phyloP scores from a whole-genome alignment of 495 filamentous ascomycete species.

The Entonaema liquescens region DNA sequence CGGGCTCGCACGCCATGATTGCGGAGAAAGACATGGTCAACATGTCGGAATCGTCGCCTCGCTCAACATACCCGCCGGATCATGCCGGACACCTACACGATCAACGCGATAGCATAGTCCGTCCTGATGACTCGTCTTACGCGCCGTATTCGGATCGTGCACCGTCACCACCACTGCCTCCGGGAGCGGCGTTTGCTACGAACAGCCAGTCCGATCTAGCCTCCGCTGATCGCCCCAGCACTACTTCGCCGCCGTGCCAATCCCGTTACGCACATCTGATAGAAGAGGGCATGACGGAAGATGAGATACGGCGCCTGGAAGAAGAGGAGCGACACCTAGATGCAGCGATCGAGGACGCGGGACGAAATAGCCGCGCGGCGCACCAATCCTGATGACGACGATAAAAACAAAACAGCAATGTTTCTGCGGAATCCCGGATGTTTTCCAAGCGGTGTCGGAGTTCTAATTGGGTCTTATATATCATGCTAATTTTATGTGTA shows the following conservation, averaged over 20 bases:
- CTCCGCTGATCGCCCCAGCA: conserved; percentile 11
- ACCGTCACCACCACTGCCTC: conserved; percentile 23
- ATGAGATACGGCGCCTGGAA: conserved; percentile 56
- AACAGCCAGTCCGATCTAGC: conserved; percentile 17
- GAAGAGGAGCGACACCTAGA: conserved; percentile 60
- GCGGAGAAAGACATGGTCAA: conserved; percentile 52
- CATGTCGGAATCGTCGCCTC: conserved; percentile 45
- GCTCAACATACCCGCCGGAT: conserved; percentile 46
- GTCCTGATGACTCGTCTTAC: conserved; percentile 35
- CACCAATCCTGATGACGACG: background rate
- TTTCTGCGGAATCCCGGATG: background rate
- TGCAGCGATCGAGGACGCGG: conserved; percentile 56
- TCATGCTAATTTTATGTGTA: conserved; percentile 27
- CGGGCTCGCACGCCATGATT: conserved; percentile 44
- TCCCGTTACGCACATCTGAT: conserved; percentile 56
- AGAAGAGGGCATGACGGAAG: conserved; percentile 61
- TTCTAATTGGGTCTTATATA: conserved; percentile 18
- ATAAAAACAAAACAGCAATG: background rate
- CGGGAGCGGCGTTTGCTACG: conserved; percentile 3
- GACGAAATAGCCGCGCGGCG: conserved; percentile 30
- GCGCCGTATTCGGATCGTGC: conserved; percentile 52
- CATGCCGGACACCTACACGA: conserved; percentile 35
- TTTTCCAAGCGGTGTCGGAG: background rate
- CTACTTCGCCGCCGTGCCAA: conserved; percentile 33
- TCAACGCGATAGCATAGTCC: conserved; percentile 9